Evolutionary conservation across 2,329 filamentous ascomycete species (phyloP), one percentile per base, ranked within the genome.

Genomic region (Elsinoe australis): DNA sequence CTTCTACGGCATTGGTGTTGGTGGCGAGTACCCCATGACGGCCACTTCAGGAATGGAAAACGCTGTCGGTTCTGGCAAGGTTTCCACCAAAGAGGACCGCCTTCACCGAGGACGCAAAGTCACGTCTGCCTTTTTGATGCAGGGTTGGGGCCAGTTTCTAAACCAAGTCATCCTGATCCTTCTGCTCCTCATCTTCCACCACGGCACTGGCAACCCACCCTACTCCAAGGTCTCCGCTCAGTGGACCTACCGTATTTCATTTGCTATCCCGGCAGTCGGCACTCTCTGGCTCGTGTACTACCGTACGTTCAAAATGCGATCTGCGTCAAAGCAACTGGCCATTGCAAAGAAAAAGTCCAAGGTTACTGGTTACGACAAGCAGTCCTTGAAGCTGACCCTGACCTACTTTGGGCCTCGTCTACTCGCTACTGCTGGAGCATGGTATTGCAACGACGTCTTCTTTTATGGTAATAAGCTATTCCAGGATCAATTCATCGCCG

Each of bases 401-500:
- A 77, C 70, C 50, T 80, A 94, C 71, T 96, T 95, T 57, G 87
- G 88, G 39, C 83, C 85, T 46, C 87, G 90, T 57, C 70, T 96
- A 18, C 61, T 95, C 15, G 90, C 90, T 42, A 95, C 90, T 15
- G 82, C 89, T 8, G 85, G 85, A 49, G 79, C 82, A 28, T 96
- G 90, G 90, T 96, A 90, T 68, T 86, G 83, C 71, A 96, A 96
- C 67, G 90, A 96, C 62, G 84, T 96, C 56, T 95, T 96, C 76
- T 96, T 96, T 74, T 96, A 96, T 72, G 90, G 90, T 58, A 95
- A 95, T 82, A 95, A 95, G 76, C 82, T 95, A 47, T 95, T 95
- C 78, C 89, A 95, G 70, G 79, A 78, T 53, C 79, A 90, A 63
- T 95, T 95, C 70, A 95, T 95, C 69, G 72, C 71, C 24, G 84